These are phyloP conservation scores for Cadophora sp. DNA, from an alignment of 2,329 filamentous ascomycete genomes.

Conservation along the genomic window DNA sequence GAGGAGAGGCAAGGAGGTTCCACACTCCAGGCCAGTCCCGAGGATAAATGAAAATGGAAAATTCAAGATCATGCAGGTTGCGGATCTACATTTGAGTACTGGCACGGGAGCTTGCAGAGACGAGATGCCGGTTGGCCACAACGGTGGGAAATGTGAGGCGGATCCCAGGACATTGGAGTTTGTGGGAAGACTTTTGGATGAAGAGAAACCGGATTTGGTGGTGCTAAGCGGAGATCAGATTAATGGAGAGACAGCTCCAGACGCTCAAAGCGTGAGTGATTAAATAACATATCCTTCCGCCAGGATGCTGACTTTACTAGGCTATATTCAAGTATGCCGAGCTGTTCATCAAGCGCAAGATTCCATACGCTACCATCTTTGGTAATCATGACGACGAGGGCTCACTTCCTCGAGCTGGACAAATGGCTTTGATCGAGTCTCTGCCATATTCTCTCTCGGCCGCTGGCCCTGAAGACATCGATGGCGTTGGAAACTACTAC, in stretches of 20 bases:
- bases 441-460: constrained; percentile 90
- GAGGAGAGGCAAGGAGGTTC: constrained; percentile 71
- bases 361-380: constrained; percentile 93
- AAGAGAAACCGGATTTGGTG: constrained; percentile 92
- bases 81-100: constrained; percentile 93
- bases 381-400: constrained; percentile 95
- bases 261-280: constrained; percentile 78
- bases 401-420: constrained; percentile 73
- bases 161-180: constrained; percentile 93
- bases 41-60: constrained; percentile 87
- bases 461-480: constrained; percentile 81
- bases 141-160: constrained; percentile 84
- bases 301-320: constrained; percentile 48
- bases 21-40: constrained; percentile 72
- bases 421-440: constrained; percentile 86
- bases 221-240: constrained; percentile 94
- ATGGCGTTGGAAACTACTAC: constrained; percentile 94
- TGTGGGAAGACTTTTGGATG: constrained; percentile 80
- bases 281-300: not conserved
- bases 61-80: constrained; percentile 96
- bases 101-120: constrained; percentile 87
- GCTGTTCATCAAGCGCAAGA: constrained; percentile 82
- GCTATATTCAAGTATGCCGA: constrained; percentile 93
- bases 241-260: constrained; percentile 90
- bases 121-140: constrained; percentile 74